Percentiles rank a stretch among this genome's conserved stretches.
These are phyloP conservation scores for Kodamaea sagamina DNA, from an alignment of 805 yeast genomes.

Conservation along the genomic window DNA sequence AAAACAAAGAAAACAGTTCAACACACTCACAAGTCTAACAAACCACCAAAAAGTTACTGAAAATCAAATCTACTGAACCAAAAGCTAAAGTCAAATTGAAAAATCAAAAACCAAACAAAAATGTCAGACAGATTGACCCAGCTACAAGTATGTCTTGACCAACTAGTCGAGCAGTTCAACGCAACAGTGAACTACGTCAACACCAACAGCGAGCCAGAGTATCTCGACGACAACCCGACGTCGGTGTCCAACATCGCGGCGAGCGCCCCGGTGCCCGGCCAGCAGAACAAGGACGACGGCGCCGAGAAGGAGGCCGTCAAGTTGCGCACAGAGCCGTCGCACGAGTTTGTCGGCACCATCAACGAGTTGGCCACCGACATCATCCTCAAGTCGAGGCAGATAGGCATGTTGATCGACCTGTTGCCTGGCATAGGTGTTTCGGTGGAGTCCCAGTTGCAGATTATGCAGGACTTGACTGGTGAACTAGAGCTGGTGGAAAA, in stretches of 20 bases:
- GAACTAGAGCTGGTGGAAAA: slow-evolving; percentile 63
- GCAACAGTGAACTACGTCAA: slow-evolving; percentile 74
- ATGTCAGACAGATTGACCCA: slow-evolving; percentile 92
- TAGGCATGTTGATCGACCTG: slow-evolving; percentile 79
- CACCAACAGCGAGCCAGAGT: slow-evolving; percentile 38
- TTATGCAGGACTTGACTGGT: slow-evolving; percentile 60
- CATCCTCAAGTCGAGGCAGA: slow-evolving; percentile 82
- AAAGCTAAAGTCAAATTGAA: no score
- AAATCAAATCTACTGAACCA: no score
- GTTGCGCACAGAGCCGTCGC: slow-evolving; percentile 11
- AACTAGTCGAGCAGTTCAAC: slow-evolving; percentile 74
- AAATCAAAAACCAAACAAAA: no score
- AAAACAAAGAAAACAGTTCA: no score
- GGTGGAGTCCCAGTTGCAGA: slow-evolving; percentile 66
- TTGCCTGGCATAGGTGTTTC: slow-evolving; percentile 92
- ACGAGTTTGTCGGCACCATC: slow-evolving; percentile 44
- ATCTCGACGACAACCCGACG: slow-evolving; percentile 62
- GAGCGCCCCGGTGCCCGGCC: slow-evolving; percentile 52
- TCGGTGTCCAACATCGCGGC: slow-evolving; percentile 66
- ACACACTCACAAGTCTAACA: no score
- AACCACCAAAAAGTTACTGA: no score
- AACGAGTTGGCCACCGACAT: slow-evolving; percentile 84
- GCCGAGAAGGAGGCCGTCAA: slow-evolving; percentile 8
- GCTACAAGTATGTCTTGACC: slow-evolving; percentile 84
- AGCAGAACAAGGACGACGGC: slow-evolving; percentile 14